Conservation (phyloP, 2,329 filamentous ascomycete genomes). For the Gliomastix tumulicola region DNA sequence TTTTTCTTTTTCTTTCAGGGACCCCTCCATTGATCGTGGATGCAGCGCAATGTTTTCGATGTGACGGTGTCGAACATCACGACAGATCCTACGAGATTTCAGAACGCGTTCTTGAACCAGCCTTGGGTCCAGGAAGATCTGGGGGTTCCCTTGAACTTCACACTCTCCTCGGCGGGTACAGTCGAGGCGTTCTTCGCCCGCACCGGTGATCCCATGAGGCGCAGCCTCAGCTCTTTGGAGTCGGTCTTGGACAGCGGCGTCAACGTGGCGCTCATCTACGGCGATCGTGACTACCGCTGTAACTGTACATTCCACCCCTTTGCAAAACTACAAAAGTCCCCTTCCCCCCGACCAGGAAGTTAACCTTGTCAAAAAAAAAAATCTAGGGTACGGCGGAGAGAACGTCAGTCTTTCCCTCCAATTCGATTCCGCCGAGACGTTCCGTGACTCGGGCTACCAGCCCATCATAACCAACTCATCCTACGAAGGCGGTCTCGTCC, state of each 20-base stretch:
- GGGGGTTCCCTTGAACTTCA: conserved; percentile 55
- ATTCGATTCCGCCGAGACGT: conserved; percentile 35
- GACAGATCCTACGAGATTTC: conserved; percentile 39
- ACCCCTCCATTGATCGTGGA: too few species aligned
- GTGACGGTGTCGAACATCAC: conserved; percentile 33
- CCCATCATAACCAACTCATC: conserved; percentile 59
- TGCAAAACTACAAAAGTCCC: too few species aligned
- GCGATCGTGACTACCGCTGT: conserved; percentile 51
- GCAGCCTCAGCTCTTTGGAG: conserved; percentile 34
- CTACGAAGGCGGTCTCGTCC: conserved; percentile 61
- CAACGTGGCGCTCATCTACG: conserved; percentile 64
- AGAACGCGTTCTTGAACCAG: conserved; percentile 54
- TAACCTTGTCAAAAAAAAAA: background rate
- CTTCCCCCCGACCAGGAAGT: background rate
- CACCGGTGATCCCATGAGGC: conserved; percentile 48
- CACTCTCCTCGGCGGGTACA: conserved; percentile 28
- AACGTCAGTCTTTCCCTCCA: conserved; percentile 56
- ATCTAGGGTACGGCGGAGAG: conserved; percentile 49
- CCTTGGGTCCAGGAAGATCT: conserved; percentile 48
- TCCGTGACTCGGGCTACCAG: conserved; percentile 60
- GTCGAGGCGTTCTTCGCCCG: conserved; percentile 45
- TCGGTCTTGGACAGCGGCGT: conserved; percentile 52
- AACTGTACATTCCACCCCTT: conserved; percentile 38
- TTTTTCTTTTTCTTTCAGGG: too few species aligned
- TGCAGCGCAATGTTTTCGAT: conserved; percentile 49